Percentiles rank a stretch among this genome's conserved stretches.
These are phyloP conservation scores for Termitomyces sp. DNA, from an alignment of 768 basidiomycete species.

Conservation along the genomic window DNA sequence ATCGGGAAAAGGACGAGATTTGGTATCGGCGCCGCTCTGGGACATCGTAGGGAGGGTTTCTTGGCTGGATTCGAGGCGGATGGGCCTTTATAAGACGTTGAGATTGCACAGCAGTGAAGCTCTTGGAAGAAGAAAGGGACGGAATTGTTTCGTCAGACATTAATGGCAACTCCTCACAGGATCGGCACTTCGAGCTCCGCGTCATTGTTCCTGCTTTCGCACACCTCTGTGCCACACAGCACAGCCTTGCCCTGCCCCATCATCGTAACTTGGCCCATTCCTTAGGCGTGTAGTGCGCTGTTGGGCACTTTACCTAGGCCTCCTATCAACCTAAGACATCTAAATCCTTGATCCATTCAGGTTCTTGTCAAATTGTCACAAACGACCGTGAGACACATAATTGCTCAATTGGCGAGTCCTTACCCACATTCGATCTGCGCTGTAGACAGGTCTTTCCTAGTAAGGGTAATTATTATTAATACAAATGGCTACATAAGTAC, in stretches of 20 bases:
- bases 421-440: not conserved
- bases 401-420: not conserved
- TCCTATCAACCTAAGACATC: not conserved
- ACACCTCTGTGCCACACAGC: not conserved
- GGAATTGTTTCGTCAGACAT: not conserved
- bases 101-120: conserved; percentile 2
- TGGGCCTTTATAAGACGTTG: conserved; percentile 10
- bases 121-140: not conserved
- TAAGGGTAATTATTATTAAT: no score
- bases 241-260: not conserved
- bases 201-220: not conserved
- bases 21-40: conserved; percentile 38
- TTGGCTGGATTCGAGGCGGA: not conserved
- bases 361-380: no score
- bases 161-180: not conserved
- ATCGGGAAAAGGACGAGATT: conserved; percentile 45
- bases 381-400: not conserved
- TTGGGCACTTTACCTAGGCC: not conserved
- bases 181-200: not conserved
- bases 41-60: conserved; percentile 13
- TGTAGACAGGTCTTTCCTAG: not conserved
- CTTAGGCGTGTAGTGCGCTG: not conserved
- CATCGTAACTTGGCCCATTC: not conserved
- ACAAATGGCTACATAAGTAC: no score
- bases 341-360: no score